phyloP scores from a whole-genome alignment of 2,329 filamentous ascomycete species.

The Cordyceps tenuipes region DNA sequence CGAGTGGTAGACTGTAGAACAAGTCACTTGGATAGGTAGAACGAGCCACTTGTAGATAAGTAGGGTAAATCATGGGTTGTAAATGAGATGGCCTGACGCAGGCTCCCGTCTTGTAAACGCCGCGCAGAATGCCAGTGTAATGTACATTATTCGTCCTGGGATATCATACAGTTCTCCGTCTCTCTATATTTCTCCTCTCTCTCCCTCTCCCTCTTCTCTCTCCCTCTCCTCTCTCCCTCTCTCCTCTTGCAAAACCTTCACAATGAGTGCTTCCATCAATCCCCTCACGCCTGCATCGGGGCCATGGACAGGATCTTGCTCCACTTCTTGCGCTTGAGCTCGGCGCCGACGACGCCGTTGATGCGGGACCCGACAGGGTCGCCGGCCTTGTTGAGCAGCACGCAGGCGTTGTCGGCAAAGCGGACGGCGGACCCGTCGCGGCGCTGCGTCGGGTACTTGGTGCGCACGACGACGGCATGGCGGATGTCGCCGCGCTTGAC shows the following conservation, averaged over 20 bases:
- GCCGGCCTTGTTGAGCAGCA: conserved; percentile 91
- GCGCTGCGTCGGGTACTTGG: conserved; percentile 76
- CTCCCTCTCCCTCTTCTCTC: not conserved
- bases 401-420: conserved; percentile 97
- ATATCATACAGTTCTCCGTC: not conserved
- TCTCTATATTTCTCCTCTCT: not conserved
- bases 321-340: conserved; percentile 90
- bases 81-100: not conserved
- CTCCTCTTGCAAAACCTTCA: too few relatives aligned
- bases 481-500: conserved; percentile 94
- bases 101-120: conserved; percentile 22
- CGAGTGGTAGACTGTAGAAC: not conserved
- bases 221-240: too few relatives aligned
- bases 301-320: conserved; percentile 97
- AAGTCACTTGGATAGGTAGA: not conserved
- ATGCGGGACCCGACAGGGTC: conserved; percentile 90
- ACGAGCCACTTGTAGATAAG: not conserved
- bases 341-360: conserved; percentile 83
- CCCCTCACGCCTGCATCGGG: conserved; percentile 51
- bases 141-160: conserved; percentile 18
- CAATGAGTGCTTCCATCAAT: not conserved
- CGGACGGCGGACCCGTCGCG: conserved; percentile 82
- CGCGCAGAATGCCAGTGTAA: conserved; percentile 24
- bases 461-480: conserved; percentile 91
- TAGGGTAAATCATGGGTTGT: conserved; percentile 4